These are phyloP conservation scores for Colletotrichum godetiae DNA, from an alignment of 2,329 filamentous ascomycete genomes.

Conservation along the genomic window DNA sequence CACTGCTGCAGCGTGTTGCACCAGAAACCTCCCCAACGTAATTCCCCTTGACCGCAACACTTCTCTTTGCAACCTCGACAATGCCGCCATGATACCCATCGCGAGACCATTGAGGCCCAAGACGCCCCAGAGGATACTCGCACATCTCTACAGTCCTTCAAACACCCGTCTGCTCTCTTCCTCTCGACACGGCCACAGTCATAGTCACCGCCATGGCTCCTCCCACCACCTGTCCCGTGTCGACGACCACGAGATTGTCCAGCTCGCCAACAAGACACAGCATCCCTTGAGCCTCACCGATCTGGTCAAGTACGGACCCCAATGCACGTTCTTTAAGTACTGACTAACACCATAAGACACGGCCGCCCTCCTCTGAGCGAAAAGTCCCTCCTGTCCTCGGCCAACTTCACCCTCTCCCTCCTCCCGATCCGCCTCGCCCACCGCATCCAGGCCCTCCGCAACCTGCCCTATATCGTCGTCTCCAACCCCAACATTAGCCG, in stretches of 20 bases:
- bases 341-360: conserved; percentile 57
- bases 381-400: conserved; percentile 84
- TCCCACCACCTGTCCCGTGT: conserved; percentile 36
- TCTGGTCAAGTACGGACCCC: conserved; percentile 77
- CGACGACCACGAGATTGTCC: conserved; percentile 73
- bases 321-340: neutral
- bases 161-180: conserved; percentile 16
- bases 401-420: conserved; percentile 94
- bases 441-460: conserved; percentile 91
- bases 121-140: conserved; percentile 35
- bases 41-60: conserved; percentile 13
- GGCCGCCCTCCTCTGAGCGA: conserved; percentile 88
- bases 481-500: conserved; percentile 95
- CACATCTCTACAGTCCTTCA: conserved; percentile 14
- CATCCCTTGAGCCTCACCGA: conserved; percentile 88
- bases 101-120: conserved; percentile 52
- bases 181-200: conserved; percentile 39
- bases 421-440: conserved; percentile 93
- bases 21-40: neutral
- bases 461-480: conserved; percentile 96
- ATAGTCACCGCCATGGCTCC: conserved; percentile 12
- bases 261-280: conserved; percentile 80
- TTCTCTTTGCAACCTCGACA: conserved; percentile 19
- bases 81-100: conserved; percentile 61
- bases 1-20: neutral